phyloP scores from a whole-genome alignment of 495 filamentous ascomycete genomes.

The Aspergillus nidulans region DNA sequence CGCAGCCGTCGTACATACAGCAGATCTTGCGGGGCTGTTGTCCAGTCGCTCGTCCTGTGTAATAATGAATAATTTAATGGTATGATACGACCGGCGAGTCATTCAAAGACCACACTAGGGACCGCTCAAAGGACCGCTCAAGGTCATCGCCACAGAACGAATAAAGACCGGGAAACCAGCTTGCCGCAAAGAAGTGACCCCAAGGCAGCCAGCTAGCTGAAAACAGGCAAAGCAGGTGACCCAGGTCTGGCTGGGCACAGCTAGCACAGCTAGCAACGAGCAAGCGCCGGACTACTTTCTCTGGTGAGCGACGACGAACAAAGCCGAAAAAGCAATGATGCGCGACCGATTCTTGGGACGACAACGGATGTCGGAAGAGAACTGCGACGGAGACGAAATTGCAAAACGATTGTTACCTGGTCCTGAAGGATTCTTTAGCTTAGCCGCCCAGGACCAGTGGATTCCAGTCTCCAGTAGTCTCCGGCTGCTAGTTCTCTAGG shows the following conservation, averaged over 20 bases:
- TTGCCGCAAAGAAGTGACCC: not conserved
- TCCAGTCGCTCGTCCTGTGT: no score
- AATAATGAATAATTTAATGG: no score
- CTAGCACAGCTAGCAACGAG: not conserved
- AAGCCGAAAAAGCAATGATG: conserved; percentile 1
- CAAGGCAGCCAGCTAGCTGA: not conserved
- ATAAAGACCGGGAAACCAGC: not conserved
- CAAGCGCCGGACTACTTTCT: no score
- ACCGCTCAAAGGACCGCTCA: not conserved
- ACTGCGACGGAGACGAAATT: not conserved
- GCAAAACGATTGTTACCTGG: not conserved
- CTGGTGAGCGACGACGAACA: not conserved
- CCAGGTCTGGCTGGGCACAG: not conserved
- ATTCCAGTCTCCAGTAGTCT: not conserved
- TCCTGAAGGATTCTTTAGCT: not conserved
- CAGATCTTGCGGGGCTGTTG: conserved; percentile 20
- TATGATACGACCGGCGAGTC: not conserved
- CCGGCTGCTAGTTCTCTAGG: not conserved
- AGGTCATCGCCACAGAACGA: not conserved
- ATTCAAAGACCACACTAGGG: not conserved
- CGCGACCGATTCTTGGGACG: not conserved
- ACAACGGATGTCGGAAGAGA: not conserved
- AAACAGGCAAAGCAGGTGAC: conserved; percentile 7
- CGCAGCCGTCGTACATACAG: conserved; percentile 28
- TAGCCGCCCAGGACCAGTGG: not conserved